Percentiles rank a stretch among this genome's conserved stretches.
Evolutionary conservation across 768 basidiomycete species (phyloP).

Genomic region (Leccinum truebloodii): DNA sequence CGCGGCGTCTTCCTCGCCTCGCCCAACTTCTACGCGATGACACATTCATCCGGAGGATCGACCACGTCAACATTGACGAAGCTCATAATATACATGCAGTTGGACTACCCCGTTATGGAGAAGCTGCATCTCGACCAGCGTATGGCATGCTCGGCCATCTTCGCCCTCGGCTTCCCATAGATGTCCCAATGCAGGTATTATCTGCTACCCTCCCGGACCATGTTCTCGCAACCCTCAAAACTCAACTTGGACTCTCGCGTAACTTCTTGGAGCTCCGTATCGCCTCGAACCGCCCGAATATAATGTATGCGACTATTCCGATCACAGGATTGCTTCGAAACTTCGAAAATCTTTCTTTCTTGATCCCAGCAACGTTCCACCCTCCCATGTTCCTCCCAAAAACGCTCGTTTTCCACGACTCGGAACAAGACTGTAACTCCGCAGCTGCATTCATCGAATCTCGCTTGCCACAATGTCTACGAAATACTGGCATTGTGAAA

Average conservation of each 20-base stretch:
- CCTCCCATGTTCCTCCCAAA: neutral
- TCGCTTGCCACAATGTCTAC: no score
- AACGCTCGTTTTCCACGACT: neutral
- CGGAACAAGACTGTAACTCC: neutral
- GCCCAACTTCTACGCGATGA: no score
- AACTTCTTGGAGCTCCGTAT: no score
- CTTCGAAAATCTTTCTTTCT: neutral
- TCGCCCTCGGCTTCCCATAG: neutral
- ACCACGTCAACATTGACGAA: constrained; percentile 2
- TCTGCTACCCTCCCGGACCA: constrained; percentile 6
- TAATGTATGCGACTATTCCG: no score
- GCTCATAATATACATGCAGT: constrained; percentile 8
- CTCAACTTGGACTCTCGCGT: no score
- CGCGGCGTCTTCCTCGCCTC: no score
- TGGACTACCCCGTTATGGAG: neutral
- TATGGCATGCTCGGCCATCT: neutral
- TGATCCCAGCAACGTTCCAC: neutral
- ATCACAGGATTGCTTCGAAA: neutral
- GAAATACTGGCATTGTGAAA: no score
- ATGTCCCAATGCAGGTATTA: constrained; percentile 2
- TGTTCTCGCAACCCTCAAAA: neutral
- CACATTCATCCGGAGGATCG: neutral
- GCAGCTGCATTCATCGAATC: no score
- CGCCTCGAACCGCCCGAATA: no score
- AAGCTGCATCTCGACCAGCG: constrained; percentile 3